Base-by-base conservation (phyloP, 2,329 filamentous ascomycete species). In the Ophiosphaerella narmari region DNA sequence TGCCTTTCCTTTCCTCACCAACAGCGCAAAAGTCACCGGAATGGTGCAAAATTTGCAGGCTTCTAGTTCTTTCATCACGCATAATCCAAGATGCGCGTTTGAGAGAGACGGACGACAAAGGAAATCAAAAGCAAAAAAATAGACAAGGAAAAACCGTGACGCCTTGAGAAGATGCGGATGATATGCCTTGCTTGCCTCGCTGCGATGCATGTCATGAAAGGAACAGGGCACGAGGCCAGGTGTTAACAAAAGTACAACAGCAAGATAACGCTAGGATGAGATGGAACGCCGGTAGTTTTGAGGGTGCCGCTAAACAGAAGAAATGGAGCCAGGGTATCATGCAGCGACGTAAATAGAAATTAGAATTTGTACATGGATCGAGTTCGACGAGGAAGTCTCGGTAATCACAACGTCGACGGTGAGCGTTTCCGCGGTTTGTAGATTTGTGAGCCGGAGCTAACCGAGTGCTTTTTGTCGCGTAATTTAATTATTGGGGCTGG, bases 401-500 rank as follows among this genome's bases (percentile, higher is more conserved):
- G 18, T 4, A 5, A 18, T 45, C 18, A 43, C 24, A 50, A 21
- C 13, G 37, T 41, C 38, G 41, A 51, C 9, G 26, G 24, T 21
- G 49, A 43, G 37, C 58, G 53, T 50, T 61, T 61, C 14, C 58
- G 45, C 8, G 58, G 53, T 37, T 50, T 55, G 29, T 53, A 50
- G n/a, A 52, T 50, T 35, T 59, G 50, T 7, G 58, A 59, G 51
- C 58, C 58, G 5, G 58, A 57, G 41, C 58, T 61, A 33, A 61
- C 57, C 13, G 62, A 63, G 50, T 63, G 50, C 39, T 60, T 64
- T 59, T 64, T 65, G 47, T 65, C 60, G 48, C 60, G 63, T 16
- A 66, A 57, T 29, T 57, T 56, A 37, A 66, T 63, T 7, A 51
- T 66, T 14, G 63, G 63, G 8, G 55, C 50, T 2, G 63, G 53